Conservation (phyloP, 345 rosid species). For the Salix purpurea region DNA sequence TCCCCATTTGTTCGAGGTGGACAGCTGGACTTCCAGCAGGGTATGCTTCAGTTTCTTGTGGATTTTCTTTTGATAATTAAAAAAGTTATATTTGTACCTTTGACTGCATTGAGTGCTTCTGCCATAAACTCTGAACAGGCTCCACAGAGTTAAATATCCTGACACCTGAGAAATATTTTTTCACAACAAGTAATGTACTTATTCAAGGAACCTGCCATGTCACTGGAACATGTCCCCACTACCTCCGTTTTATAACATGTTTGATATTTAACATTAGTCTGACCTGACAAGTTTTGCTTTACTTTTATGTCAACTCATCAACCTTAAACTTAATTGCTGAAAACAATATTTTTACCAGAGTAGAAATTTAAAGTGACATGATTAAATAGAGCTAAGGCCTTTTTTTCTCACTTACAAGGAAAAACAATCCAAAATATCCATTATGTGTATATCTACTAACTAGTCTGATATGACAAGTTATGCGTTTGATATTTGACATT, state of each 20-base stretch:
- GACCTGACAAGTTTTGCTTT: neutral
- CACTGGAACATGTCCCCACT: neutral
- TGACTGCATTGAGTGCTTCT: neutral
- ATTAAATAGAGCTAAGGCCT: neutral
- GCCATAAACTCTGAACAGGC: neutral
- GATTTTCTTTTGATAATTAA: neutral
- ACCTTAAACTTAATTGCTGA: neutral
- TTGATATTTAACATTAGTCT: neutral
- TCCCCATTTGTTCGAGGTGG: slow-evolving; percentile 63
- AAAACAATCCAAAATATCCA: neutral
- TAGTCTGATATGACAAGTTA: neutral
- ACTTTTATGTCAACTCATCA: neutral
- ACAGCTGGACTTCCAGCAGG: slow-evolving; percentile 77
- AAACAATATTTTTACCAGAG: neutral
- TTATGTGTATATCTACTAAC: neutral
- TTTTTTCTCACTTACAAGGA: neutral
- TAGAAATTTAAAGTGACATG: neutral
- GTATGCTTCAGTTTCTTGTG: slow-evolving; percentile 31
- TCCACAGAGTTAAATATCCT: neutral
- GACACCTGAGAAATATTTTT: neutral
- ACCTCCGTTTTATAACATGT: neutral
- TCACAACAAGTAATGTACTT: neutral
- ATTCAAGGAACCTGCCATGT: neutral
- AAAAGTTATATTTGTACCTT: neutral
- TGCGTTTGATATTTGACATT: neutral